Base-by-base conservation (phyloP, 129 eudicot species). In the Kitagawia praeruptora region DNA sequence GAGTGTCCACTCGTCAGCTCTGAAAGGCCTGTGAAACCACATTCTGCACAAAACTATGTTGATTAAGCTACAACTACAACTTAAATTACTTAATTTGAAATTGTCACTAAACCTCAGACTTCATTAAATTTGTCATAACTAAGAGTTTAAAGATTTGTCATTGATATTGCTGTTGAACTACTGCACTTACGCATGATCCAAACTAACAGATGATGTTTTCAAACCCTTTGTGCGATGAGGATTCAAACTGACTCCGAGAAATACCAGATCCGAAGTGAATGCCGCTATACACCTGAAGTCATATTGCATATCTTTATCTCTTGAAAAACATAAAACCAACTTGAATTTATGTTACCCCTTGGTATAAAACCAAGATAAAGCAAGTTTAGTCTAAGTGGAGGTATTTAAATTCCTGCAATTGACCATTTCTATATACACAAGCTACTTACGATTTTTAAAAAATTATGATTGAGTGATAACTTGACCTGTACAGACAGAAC, bases 1-100 rank as follows among this genome's bases (percentile, higher is more conserved):
- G 70, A 96, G 80, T 80, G 91, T 53, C 99, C 99, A 96, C 31
- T 96, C 98, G 83, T 96, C 99, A 64, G 99, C 98, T 86, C 91
- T 92, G 44, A 90, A 38, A 69, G 97, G 86, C 83, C 91, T 89
- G 87, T 96, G 99, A 77, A 96, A 96, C 99, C 99, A 96, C 91
- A 92, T 91, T 90, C 99, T 96, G 89, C 19, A 67, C 69, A 75
- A 69, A 64, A 85, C 63, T 42, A 79, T 67, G 13, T 31, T 42
- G 0, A 15, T 44, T 14, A 7, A 46, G 34, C 39, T 25, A 25
- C 51, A 74, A 45, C 4, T 45, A 45, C 38, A 9, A 2, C 44
- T 47, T 78, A 16, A 34, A 58, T 10, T 64, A 75, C 11, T 40
- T 81, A 39, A 39, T 15, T 31, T 3, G 44, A 4, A 41, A 19